Evolutionary conservation across 371 early-diverging fungal species (phyloP), one percentile per base, ranked within the genome.

Genomic region (Nematocida sp.): DNA sequence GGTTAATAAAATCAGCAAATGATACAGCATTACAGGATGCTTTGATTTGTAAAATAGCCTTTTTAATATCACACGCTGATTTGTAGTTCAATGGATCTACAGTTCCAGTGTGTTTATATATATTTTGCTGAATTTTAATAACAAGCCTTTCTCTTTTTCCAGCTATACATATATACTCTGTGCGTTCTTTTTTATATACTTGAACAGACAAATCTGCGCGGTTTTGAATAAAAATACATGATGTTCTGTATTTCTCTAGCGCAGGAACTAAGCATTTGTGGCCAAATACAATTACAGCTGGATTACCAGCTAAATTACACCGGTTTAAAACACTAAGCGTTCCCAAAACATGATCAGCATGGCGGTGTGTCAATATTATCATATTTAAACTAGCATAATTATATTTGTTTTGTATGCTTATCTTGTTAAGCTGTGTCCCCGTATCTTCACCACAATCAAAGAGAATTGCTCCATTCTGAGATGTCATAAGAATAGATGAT

Each of bases 341-440:
- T n/a, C 99, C 99, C 44, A 98, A 87, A 84, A 95, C 94, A 85
- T 99, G 99, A 86, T 99, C 99, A 40, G 97, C 97, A 87, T 97
- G 97, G 85, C 95, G 88, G 87, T 98, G 99, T 33, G 94, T 94
- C 6, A 98, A 89, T 85, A 93, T 94, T n/a, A 96, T 88, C 20
- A 92, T 86, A 66, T 88, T 89, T 46, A 97, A 71, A 76, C 73
- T 85, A 57, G 52, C 64, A 46, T 75, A 86, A n/a, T 69, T 56
- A 23, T 69, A 45, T 55, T 1, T 55, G n/a, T 72, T 23, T 33
- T 55, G 64, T 25, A 92, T 94, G 83, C 93, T 91, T 47, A 89
- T 88, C 39, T 97, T 90, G 83, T 90, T 89, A 83, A 98, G 89
- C 85, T 95, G 95, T 3, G 93, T 92, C 33, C 90, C 89, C 0